Evolutionary conservation across 139 green algal species (phyloP), one percentile per base, ranked within the genome.

Genomic region (Tetradesmus obliquus): DNA sequence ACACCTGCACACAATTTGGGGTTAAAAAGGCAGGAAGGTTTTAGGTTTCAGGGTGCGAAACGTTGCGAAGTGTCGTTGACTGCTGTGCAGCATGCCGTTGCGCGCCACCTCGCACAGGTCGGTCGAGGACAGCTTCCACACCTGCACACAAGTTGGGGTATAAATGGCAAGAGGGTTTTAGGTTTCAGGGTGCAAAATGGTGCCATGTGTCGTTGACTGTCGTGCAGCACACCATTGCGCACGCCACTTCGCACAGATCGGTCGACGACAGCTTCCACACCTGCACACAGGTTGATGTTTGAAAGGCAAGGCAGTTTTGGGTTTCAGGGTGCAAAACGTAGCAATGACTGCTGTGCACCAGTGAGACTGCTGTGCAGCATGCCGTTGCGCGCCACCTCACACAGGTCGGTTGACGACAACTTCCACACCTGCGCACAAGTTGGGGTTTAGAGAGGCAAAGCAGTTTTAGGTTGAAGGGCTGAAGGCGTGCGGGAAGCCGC

Each of bases 101-200:
- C 98, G 96, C n/a, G n/a, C n/a, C n/a, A n/a, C n/a, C n/a, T n/a
- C n/a, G n/a, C n/a, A n/a, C n/a, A n/a, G n/a, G n/a, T n/a, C n/a
- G n/a, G n/a, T n/a, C n/a, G n/a, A n/a, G n/a, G 88, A 97, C 91
- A 99, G 94, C 94, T 99, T 99, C 97, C 97, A 99, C 89, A 99
- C 97, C 96, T 98, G 92, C 17, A 10, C 32, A 45, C 24, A 74
- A 53, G 55, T 45, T 13, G 19, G 60, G 66, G 66, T 76, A 22
- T 10, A 19, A 71, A 45, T 45, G 60, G 86, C 7, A 2, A 32
- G 79, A 22, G 53, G 66, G 86, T 45, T 89, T 76, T 79, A 9
- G 82, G n/a, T 66, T 80, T 81, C 2, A 58, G 72, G 9, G 24
- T 20, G 53, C 53, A 9, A 91, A 24, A 84, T 1, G 12, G 0